phyloP scores from a whole-genome alignment of 345 rosid genomes.

The Geranium rotundifolium region DNA sequence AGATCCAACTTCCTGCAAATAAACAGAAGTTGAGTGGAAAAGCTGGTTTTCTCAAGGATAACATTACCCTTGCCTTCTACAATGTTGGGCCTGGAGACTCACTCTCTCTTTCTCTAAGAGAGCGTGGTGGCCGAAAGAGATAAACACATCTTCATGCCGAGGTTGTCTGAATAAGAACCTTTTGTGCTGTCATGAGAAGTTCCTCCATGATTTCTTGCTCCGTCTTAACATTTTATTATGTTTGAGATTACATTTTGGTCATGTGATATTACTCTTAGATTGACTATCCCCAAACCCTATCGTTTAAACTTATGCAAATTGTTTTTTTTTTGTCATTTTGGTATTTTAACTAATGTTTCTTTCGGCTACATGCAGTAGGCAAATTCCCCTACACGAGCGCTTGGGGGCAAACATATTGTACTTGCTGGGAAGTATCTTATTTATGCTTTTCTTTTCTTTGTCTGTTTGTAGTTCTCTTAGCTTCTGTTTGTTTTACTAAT shows the following conservation, averaged over 20 bases:
- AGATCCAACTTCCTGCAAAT: conserved; percentile 71
- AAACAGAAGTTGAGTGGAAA: conserved; percentile 86
- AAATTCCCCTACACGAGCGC: background rate
- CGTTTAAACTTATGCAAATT: background rate
- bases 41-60: conserved; percentile 84
- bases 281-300: background rate
- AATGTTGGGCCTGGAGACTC: conserved; percentile 57
- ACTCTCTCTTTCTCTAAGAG: conserved; percentile 56
- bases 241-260: background rate
- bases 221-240: background rate
- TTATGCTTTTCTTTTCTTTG: no score
- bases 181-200: background rate
- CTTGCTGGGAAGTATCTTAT: background rate
- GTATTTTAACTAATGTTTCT: background rate
- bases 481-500: no score
- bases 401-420: background rate
- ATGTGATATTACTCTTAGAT: background rate
- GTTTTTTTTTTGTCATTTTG: background rate
- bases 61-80: conserved; percentile 76
- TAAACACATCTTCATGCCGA: conserved; percentile 19
- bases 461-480: no score
- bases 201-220: background rate
- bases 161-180: conserved; percentile 8
- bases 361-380: background rate
- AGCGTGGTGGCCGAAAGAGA: conserved; percentile 86